A percentile compares a stretch with the other conserved stretches of the same genome.
These are phyloP conservation scores for Thielaviopsis populi DNA, from an alignment of 2,329 filamentous ascomycete species.

Conservation along the genomic window DNA sequence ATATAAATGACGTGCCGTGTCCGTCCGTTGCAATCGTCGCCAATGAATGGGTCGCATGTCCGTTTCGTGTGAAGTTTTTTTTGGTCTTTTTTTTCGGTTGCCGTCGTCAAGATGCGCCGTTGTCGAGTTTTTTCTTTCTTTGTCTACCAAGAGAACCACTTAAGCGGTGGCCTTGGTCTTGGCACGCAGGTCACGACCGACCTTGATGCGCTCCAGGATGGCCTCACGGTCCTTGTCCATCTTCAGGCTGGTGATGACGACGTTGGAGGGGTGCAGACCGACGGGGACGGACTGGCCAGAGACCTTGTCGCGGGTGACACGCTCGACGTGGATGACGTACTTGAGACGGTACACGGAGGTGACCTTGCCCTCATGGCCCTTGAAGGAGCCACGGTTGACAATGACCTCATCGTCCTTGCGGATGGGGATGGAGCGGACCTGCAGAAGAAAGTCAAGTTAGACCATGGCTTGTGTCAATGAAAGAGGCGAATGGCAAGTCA, in stretches of 20 bases:
- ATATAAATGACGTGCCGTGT: constrained; percentile 2
- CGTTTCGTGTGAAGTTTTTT: constrained; percentile 12
- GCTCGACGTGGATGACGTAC: constrained; percentile 94
- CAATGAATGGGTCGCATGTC: constrained; percentile 7
- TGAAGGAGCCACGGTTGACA: constrained; percentile 85
- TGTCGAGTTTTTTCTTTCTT: constrained; percentile 8
- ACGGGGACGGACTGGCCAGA: constrained; percentile 92
- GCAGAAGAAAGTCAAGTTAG: constrained; percentile 16
- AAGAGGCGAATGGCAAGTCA: not conserved
- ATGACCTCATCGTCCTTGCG: constrained; percentile 94
- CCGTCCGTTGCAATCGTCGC: constrained; percentile 8
- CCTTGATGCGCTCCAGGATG: constrained; percentile 74
- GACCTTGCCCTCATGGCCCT: constrained; percentile 97
- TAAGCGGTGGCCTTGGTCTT: constrained; percentile 49
- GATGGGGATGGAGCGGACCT: constrained; percentile 92
- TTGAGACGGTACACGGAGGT: constrained; percentile 96
- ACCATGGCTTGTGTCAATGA: not conserved
- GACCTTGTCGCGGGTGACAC: constrained; percentile 91
- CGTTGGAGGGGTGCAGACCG: constrained; percentile 90
- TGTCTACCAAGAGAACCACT: constrained; percentile 5
- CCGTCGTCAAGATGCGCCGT: not conserved
- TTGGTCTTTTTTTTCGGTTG: constrained; percentile 12
- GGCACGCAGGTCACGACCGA: constrained; percentile 58
- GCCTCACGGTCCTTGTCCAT: constrained; percentile 87
- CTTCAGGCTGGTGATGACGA: constrained; percentile 98